A percentile compares a stretch with the other conserved stretches of the same genome.
Evolutionary conservation across 1,139 yeast species (phyloP).

Genomic region (Lizanozyma gosingica): DNA sequence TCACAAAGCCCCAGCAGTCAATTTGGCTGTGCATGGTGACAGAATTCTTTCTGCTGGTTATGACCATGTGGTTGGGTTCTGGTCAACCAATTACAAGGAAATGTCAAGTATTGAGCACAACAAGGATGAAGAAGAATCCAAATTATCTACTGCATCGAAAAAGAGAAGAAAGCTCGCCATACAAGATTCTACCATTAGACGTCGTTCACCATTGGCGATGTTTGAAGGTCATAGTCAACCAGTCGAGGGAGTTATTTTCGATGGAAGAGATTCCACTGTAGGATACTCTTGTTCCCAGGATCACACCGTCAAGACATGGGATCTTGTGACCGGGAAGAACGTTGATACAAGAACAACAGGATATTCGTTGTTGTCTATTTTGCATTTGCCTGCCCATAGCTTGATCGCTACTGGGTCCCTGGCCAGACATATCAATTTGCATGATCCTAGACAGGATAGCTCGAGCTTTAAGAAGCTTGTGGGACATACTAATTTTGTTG

Average conservation of each 20-base stretch:
- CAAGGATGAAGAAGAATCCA: slow-evolving; percentile 36
- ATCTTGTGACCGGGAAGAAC: slow-evolving; percentile 71
- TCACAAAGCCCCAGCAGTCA: slow-evolving; percentile 78
- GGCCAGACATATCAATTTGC: slow-evolving; percentile 88
- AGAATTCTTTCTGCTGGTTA: slow-evolving; percentile 78
- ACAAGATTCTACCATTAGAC: slow-evolving; percentile 66
- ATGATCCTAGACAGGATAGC: slow-evolving; percentile 71
- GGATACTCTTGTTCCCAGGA: slow-evolving; percentile 94
- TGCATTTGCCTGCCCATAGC: slow-evolving; percentile 55
- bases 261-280: slow-evolving; percentile 61
- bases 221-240: slow-evolving; percentile 79
- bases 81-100: slow-evolving; percentile 84
- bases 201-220: slow-evolving; percentile 72
- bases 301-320: slow-evolving; percentile 95
- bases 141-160: slow-evolving; percentile 68
- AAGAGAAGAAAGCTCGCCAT: slow-evolving; percentile 80
- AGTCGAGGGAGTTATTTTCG: slow-evolving; percentile 78
- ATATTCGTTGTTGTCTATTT: slow-evolving; percentile 72
- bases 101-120: slow-evolving; percentile 68
- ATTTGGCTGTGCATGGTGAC: slow-evolving; percentile 52
- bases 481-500: slow-evolving; percentile 92
- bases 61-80: slow-evolving; percentile 72
- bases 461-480: slow-evolving; percentile 57
- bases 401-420: slow-evolving; percentile 88
- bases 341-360: slow-evolving; percentile 86